Base-by-base conservation (phyloP, 257 asterid species). In the Anisodus acutangulus region DNA sequence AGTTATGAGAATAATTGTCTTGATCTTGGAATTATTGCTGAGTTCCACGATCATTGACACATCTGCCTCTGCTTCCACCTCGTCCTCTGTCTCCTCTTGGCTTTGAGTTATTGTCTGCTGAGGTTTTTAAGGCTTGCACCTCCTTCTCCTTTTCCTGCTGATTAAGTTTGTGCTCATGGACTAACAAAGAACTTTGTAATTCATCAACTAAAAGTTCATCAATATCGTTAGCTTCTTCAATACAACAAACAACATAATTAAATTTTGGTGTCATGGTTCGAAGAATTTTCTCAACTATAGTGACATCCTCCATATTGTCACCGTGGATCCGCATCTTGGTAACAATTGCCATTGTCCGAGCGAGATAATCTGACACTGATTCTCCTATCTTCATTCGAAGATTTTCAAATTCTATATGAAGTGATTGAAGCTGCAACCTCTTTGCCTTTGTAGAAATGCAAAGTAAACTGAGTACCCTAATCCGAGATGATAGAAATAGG, bases 171-270 rank as follows among this genome's bases (percentile, higher is more conserved):
- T 13, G 45, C 72, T 87, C 80, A 70, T 82, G 84, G 16, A 62
- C 81, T 45, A 55, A 2, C 15, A 86, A 58, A 13, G 70, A 57
- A 10, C 66, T 78, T 54, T 81, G 58, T 31, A 66, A 12, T 47
- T 82, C 79, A 45, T 76, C 88, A 57, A 67, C 5, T 7, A 84
- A 45, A 8, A 84, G 47, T 47, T 6, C 13, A 5, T 49, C 35
- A 9, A 80, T 6, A 63, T 87, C 81, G 2, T 70, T 67, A 0
- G 81, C 13, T 47, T 87, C 89, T 43, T 87, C 68, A 9, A 87
- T 87, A 2, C 78, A 47, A 31, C 66, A 59, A 9, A 59, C n/a
- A n/a, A 17, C 11, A 59, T 17, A 59, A n/a, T 59, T 59, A 59
- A 84, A 87, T 54, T 81, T 84, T 13, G 62, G 47, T 1, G 57